Evolutionary conservation across 2,329 filamentous ascomycete species (phyloP).

Genomic region (Chalara sp.): DNA sequence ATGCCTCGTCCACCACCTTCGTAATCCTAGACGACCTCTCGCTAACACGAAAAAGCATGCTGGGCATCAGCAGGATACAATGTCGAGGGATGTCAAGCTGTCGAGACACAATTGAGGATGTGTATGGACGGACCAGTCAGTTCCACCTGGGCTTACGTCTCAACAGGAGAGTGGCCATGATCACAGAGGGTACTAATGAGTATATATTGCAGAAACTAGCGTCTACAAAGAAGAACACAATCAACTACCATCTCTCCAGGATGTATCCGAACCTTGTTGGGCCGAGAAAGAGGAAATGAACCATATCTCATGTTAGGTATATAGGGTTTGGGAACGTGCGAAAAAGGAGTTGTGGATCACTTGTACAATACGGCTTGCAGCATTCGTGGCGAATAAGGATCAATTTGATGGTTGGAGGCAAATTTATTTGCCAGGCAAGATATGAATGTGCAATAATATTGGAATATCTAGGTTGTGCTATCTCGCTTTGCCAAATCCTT

Average conservation of each 20-base stretch:
- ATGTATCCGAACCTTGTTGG: conserved; percentile 69
- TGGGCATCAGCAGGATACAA: conserved; percentile 76
- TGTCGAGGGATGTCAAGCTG: conserved; percentile 47
- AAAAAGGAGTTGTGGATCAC: not conserved
- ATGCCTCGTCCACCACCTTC: conserved; percentile 25
- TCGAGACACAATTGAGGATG: conserved; percentile 53
- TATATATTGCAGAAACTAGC: conserved; percentile 41
- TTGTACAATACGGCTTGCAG: conserved; percentile 10
- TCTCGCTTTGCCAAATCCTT: no score
- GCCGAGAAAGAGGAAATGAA: conserved; percentile 57
- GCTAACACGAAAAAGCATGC: conserved; percentile 49
- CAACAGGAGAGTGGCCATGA: no score
- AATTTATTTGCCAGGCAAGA: not conserved
- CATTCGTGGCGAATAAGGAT: conserved; percentile 2
- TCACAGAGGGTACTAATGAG: no score
- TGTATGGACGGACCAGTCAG: conserved; percentile 78
- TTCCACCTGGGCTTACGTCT: conserved; percentile 10
- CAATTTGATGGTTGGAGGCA: not conserved
- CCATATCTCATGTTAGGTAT: no score
- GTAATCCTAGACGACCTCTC: not conserved
- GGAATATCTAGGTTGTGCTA: no score
- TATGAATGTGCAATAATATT: no score
- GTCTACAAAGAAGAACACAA: conserved; percentile 60
- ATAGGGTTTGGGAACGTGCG: not conserved
- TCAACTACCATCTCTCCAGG: conserved; percentile 87